Evolutionary conservation across 2,329 filamentous ascomycete genomes (phyloP).

Genomic region (Aureobasidium vineae): DNA sequence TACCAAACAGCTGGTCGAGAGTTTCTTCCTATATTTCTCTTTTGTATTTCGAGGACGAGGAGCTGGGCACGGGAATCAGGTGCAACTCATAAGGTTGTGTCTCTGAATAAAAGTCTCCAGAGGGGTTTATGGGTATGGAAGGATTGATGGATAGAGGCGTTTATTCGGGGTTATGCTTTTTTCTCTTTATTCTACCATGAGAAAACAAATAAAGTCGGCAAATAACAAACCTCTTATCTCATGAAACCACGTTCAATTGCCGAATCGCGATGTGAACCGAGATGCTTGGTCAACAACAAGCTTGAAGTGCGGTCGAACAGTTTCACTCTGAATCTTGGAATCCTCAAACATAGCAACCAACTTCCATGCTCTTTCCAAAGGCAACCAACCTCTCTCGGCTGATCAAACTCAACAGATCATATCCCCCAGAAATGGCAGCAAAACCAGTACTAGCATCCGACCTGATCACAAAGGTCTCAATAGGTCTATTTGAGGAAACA

Average conservation of each 20-base stretch:
- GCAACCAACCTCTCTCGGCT: not conserved
- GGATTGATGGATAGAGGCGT: slow-evolving; percentile 13
- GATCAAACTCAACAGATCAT: not conserved
- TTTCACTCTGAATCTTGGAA: not conserved
- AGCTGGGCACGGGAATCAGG: not conserved
- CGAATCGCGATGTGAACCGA: not conserved
- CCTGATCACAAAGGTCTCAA: not conserved
- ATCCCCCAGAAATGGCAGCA: not conserved
- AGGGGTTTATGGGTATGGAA: not conserved
- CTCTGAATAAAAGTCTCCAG: slow-evolving; percentile 7
- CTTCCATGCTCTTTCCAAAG: not conserved
- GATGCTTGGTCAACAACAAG: not conserved
- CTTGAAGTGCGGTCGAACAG: not conserved
- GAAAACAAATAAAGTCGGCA: slow-evolving; percentile 3
- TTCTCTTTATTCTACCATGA: not conserved
- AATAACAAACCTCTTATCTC: not conserved
- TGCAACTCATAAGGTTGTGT: not conserved
- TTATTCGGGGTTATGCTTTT: slow-evolving; percentile 2
- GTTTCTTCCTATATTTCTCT: not conserved
- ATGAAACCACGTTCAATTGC: not conserved
- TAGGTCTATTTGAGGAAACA: not conserved
- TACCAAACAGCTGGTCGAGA: slow-evolving; percentile 16
- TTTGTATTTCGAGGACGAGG: not conserved
- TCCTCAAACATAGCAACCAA: not conserved
- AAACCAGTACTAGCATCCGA: not conserved